Evolutionary conservation across 148 eudicot genomes (phyloP).

Genomic region (Hydrangea macrophylla): DNA sequence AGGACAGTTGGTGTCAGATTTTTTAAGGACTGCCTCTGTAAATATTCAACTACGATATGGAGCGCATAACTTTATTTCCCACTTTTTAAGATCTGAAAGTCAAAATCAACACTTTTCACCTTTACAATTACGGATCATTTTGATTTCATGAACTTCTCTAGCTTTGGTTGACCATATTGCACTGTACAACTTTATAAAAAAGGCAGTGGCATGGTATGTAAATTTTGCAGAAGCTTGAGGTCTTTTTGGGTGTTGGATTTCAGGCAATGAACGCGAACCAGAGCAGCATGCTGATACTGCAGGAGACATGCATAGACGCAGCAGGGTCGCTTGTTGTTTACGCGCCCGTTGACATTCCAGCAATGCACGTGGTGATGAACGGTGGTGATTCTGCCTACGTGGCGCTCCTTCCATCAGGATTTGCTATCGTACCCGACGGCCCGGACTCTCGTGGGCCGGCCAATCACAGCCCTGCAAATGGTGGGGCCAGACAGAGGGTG

Average conservation of each 20-base stretch:
- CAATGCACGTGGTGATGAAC: slow-evolving; percentile 94
- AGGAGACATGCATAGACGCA: slow-evolving; percentile 85
- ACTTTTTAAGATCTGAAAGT: slow-evolving; percentile 16
- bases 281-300: slow-evolving; percentile 92
- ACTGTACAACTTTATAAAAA: too few relatives aligned
- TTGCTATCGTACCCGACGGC: slow-evolving; percentile 72
- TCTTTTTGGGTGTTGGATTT: slow-evolving; percentile 2
- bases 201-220: background rate
- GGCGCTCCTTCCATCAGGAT: slow-evolving; percentile 89
- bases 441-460: slow-evolving; percentile 38
- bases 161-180: slow-evolving; percentile 23
- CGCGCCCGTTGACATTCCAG: slow-evolving; percentile 94
- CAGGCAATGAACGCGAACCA: slow-evolving; percentile 81
- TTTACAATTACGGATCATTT: slow-evolving; percentile 14
- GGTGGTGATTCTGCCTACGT: slow-evolving; percentile 94
- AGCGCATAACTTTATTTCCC: too few relatives aligned
- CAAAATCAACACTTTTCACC: slow-evolving; percentile 15
- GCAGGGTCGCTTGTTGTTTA: slow-evolving; percentile 91
- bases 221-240: slow-evolving; percentile 5
- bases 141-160: slow-evolving; percentile 11
- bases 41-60: too few relatives aligned
- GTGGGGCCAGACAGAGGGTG: slow-evolving; percentile 15
- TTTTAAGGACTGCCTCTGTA: slow-evolving; percentile 1
- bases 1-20: slow-evolving; percentile 8
- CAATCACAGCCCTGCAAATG: slow-evolving; percentile 1